Percentiles rank a stretch among this genome's conserved stretches.
These are phyloP conservation scores for Solanum clarkiae DNA, from an alignment of 257 asterid genomes.

Conservation along the genomic window DNA sequence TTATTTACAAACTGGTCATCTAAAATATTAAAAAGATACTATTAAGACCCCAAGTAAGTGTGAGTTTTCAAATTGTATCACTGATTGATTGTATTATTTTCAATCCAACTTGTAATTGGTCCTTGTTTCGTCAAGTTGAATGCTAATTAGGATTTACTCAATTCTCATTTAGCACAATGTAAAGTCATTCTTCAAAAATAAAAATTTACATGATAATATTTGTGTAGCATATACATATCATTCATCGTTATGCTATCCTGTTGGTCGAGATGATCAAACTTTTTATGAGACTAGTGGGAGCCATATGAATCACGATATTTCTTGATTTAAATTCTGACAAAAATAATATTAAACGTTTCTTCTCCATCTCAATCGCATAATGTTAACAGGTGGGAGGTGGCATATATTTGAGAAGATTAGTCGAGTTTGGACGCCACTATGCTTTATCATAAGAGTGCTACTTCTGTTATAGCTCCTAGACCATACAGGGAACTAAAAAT, in stretches of 20 bases:
- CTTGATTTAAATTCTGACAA: background rate
- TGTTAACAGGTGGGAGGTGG: background rate
- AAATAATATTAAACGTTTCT: background rate
- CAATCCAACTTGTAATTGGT: background rate
- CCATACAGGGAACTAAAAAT: background rate
- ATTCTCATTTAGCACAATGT: background rate
- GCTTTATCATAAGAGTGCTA: background rate
- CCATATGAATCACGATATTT: background rate
- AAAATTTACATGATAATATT: background rate
- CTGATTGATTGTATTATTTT: background rate
- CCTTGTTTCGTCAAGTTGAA: background rate
- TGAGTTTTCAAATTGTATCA: background rate
- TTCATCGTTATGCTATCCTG: too few species aligned
- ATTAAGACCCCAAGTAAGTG: background rate
- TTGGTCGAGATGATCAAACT: background rate
- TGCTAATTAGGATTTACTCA: background rate
- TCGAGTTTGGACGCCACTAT: background rate
- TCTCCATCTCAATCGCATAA: background rate
- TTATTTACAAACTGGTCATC: background rate
- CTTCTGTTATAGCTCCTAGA: background rate
- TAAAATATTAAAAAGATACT: background rate
- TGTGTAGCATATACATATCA: background rate
- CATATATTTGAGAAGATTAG: background rate
- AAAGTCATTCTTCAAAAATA: background rate
- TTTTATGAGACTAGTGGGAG: background rate